Evolutionary conservation across 352 stramenopile genomes (phyloP), one percentile per base, ranked within the genome.

Genomic region (Phytophthora agathidicida): DNA sequence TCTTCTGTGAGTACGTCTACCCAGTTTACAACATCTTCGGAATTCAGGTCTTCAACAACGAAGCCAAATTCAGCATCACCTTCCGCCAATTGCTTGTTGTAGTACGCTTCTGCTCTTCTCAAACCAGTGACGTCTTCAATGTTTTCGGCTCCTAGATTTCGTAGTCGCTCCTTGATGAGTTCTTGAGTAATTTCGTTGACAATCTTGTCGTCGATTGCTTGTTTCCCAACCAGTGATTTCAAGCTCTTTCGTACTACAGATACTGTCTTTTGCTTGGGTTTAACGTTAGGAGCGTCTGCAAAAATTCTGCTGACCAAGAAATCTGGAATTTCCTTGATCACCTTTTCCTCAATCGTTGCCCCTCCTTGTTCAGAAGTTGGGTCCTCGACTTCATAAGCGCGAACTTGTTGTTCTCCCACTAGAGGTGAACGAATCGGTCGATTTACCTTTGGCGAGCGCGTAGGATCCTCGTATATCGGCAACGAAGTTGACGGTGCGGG

Each of bases 1-100:
- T 86, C 73, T 65, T 83, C 73, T 1, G 67, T 73, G 11, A 86
- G 62, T 20, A 77, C n/a, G 2, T 70, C 37, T 8, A 73, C 26
- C 75, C 72, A 85, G 16, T 57, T 67, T 1, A 31, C 19, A 3
- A 58, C 37, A 35, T 55, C 47, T 3, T 58, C 52, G 0, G 37
- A 16, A n/a, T 43, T 48, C n/a, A 26, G 36, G 19, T 68, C 59
- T n/a, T 58, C 65, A 49, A 4, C 35, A 28, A 31, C 5, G 7
- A 30, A 45, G 20, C 4, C 22, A 3, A 9, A 22, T 13, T 48
- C 48, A n/a, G 8, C 7, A 13, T 41, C 45, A 9, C 30, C 31
- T 35, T 16, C 11, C 13, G 16, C 8, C 17, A 49, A 32, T 62
- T 65, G 46, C 3, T 57, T 27, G 24, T 76, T 57, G 33, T 74